Evolutionary conservation across 208 protist genomes (phyloP).

Genomic region (Acanthamoeba triangularis): DNA sequence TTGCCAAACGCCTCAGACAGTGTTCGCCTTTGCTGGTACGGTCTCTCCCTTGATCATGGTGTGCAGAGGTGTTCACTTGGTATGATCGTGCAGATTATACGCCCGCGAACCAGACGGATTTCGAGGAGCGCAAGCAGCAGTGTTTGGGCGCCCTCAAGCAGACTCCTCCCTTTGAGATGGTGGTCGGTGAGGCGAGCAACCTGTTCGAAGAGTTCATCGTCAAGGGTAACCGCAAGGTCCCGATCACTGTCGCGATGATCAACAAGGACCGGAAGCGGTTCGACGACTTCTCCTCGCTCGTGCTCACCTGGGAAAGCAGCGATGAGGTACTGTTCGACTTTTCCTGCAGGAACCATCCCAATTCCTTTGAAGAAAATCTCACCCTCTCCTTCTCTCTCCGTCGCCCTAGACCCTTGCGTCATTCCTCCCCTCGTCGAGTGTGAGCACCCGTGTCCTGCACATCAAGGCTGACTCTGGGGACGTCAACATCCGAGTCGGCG

Average conservation of each 20-base stretch:
- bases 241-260: slow-evolving; percentile 40
- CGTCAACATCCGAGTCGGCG: slow-evolving; percentile 6
- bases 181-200: slow-evolving; percentile 48
- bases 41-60: neutral
- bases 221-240: slow-evolving; percentile 8
- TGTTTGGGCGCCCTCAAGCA: slow-evolving; percentile 55
- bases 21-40: slow-evolving; percentile 50
- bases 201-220: slow-evolving; percentile 5
- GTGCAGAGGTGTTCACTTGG: neutral
- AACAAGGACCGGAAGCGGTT: slow-evolving; percentile 51
- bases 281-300: slow-evolving; percentile 71
- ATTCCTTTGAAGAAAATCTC: neutral
- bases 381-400: neutral
- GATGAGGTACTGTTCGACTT: neutral
- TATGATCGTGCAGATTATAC: neutral
- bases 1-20: slow-evolving; percentile 47
- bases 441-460: neutral
- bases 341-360: too few species aligned
- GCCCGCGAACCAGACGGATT: neutral
- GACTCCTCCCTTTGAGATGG: slow-evolving; percentile 67
- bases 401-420: neutral
- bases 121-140: slow-evolving; percentile 68
- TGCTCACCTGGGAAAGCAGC: slow-evolving; percentile 22
- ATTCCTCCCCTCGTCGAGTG: neutral
- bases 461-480: neutral